Evolutionary conservation across 495 filamentous ascomycete genomes (phyloP), one percentile per base, ranked within the genome.

Genomic region (Massariosphaeria phaeospora): DNA sequence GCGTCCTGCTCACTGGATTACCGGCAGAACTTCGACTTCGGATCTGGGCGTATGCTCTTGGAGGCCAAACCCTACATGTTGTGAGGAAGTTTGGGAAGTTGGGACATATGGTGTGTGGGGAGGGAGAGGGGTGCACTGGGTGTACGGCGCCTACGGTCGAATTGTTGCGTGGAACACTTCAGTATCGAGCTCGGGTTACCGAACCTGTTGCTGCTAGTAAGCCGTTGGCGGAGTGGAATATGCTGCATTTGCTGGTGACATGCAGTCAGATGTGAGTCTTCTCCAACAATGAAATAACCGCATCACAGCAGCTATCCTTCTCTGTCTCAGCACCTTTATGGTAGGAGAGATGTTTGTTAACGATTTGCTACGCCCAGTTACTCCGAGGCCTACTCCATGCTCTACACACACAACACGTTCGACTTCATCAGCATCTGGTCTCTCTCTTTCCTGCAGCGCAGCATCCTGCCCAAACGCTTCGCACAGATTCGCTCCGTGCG

Each of bases 391-490:
- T 36, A 50, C 20, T 27, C 44, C 8, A 23, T 50, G 5, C 54
- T 57, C 45, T 57, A 57, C 36, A 34, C 45, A 2, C 17, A 24
- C 8, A 50, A 49, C 24, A 57, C 54, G 7, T 57, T 57, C 20
- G 33, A 34, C 43, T 57, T 50, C 35, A 26, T 6, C 35, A 15
- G 25, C 18, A 21, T 26, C 6, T 41, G 45, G 30, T 23, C 25
- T 5, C 29, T 57, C 44, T 12, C 21, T 15, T 50, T 43, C 36
- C 44, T 57, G 11, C 13, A 18, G 5, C 12, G 8, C 4, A 43
- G 45, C 11, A 33, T 50, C 21, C 44, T 38, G 1, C 45, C 36
- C 13, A 48, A 57, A 25, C 54, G 46, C 44, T 48, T 50, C 21
- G 12, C 15, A 10, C 13, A 23, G 15, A 51, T 58, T 11, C 50